These are phyloP conservation scores for Leishmania arabica DNA, from an alignment of 208 protist species.

Conservation along the genomic window DNA sequence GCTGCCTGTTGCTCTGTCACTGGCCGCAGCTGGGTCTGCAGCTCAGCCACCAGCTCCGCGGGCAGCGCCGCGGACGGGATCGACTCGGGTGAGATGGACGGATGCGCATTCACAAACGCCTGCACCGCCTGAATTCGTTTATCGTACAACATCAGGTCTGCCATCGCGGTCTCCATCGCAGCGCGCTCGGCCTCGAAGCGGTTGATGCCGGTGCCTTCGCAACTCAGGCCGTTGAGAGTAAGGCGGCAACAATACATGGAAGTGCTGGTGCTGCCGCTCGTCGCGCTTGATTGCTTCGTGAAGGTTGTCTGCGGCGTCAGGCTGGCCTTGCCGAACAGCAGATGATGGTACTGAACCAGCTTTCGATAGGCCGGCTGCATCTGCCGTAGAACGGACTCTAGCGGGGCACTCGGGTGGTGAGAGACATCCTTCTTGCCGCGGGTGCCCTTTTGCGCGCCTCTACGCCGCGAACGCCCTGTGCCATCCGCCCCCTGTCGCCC, in stretches of 20 bases:
- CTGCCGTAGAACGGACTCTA: constrained; percentile 34
- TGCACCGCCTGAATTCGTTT: constrained; percentile 57
- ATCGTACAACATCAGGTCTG: constrained; percentile 70
- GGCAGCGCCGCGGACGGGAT: constrained; percentile 51
- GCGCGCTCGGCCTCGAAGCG: constrained; percentile 75
- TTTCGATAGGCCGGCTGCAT: constrained; percentile 46
- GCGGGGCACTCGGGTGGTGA: constrained; percentile 9
- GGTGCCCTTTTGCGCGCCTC: not conserved
- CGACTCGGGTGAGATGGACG: constrained; percentile 39
- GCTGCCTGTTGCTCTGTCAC: constrained; percentile 17
- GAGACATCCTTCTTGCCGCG: not conserved
- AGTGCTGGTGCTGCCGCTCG: constrained; percentile 3
- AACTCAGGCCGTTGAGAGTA: constrained; percentile 43
- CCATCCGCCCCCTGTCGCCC: constrained; percentile 1
- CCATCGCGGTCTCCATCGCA: constrained; percentile 50
- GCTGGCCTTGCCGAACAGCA: constrained; percentile 37
- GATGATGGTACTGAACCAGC: constrained; percentile 44
- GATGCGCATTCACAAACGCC: constrained; percentile 52
- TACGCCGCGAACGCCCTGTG: not conserved
- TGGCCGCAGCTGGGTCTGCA: constrained; percentile 16
- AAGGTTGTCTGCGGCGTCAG: constrained; percentile 31
- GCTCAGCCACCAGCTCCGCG: constrained; percentile 20
- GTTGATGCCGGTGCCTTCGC: constrained; percentile 63
- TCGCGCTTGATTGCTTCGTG: constrained; percentile 20
- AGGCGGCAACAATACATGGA: constrained; percentile 47